Conservation (phyloP, 1,284 basidiomycete species). For the Rhodotorula sp. region DNA sequence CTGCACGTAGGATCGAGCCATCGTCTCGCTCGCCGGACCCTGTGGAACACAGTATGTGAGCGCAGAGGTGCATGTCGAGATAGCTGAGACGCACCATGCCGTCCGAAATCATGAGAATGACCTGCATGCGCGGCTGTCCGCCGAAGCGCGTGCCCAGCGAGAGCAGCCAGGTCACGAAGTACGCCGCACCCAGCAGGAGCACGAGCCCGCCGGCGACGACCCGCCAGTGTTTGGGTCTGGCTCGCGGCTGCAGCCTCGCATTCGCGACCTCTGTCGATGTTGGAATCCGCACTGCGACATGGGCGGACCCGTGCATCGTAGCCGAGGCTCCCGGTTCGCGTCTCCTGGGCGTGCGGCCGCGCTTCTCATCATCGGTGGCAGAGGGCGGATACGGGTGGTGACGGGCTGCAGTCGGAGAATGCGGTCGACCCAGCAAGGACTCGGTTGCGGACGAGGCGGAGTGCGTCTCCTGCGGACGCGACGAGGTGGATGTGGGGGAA, state of each 20-base stretch:
- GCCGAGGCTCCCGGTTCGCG: not conserved
- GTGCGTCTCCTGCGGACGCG: slow-evolving; percentile 18
- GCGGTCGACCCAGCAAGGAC: slow-evolving; percentile 15
- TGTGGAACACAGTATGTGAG: not conserved
- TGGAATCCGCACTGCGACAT: slow-evolving; percentile 17
- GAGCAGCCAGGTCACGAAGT: slow-evolving; percentile 18
- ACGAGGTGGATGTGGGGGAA: slow-evolving; percentile 2
- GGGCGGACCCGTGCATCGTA: not conserved
- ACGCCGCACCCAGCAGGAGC: slow-evolving; percentile 3
- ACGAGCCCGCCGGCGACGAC: slow-evolving; percentile 1
- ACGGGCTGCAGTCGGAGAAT: not conserved
- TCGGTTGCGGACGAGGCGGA: slow-evolving; percentile 19
- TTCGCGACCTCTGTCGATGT: slow-evolving; percentile 4
- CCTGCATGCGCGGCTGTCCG: slow-evolving; percentile 43
- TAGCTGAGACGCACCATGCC: slow-evolving; percentile 44
- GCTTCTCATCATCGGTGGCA: not conserved
- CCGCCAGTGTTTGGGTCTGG: not conserved
- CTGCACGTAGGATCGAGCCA: slow-evolving; percentile 48
- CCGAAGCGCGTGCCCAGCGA: slow-evolving; percentile 21
- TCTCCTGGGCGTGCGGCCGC: not conserved
- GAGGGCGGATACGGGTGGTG: not conserved
- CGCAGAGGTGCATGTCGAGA: not conserved
- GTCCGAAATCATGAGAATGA: slow-evolving; percentile 52
- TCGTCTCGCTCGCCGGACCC: slow-evolving; percentile 46
- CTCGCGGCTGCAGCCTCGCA: not conserved